phyloP scores from a whole-genome alignment of 345 rosid species.

The Clarkia xantiana region DNA sequence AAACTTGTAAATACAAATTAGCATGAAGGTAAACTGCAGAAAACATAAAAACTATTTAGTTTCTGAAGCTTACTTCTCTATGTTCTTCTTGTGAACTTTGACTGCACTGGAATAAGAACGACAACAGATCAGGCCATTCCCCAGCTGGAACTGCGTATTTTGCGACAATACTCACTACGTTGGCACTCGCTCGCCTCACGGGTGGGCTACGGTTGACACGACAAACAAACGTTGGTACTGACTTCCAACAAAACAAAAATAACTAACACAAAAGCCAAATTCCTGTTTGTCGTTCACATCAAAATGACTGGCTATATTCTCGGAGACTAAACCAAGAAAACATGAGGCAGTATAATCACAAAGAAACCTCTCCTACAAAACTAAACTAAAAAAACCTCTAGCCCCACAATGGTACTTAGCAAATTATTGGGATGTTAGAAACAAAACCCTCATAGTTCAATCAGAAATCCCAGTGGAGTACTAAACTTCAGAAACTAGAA shows the following conservation, averaged over 20 bases:
- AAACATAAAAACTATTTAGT: background rate
- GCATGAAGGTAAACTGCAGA: background rate
- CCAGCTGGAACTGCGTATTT: constrained; percentile 93
- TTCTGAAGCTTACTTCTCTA: constrained; percentile 52
- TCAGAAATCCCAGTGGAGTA: too few relatives aligned
- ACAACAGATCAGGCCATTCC: constrained; percentile 91
- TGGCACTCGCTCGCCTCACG: constrained; percentile 95
- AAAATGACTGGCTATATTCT: too few relatives aligned
- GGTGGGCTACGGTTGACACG: constrained; percentile 41
- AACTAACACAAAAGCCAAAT: background rate
- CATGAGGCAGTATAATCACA: too few relatives aligned
- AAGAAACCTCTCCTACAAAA: too few relatives aligned
- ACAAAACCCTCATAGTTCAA: too few relatives aligned
- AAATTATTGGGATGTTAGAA: too few relatives aligned
- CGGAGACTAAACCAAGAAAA: too few relatives aligned
- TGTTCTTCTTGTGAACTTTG: constrained; percentile 97
- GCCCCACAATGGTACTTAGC: too few relatives aligned
- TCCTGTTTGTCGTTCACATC: background rate
- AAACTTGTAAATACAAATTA: background rate
- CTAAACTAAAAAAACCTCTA: too few relatives aligned
- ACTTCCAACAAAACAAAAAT: background rate
- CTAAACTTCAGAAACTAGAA: too few relatives aligned
- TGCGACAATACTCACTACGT: constrained; percentile 85
- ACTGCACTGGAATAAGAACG: constrained; percentile 82
- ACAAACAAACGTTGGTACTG: background rate